Evolutionary conservation across 169 alveolate species (phyloP).

Genomic region (Theileria luwenshuni): DNA sequence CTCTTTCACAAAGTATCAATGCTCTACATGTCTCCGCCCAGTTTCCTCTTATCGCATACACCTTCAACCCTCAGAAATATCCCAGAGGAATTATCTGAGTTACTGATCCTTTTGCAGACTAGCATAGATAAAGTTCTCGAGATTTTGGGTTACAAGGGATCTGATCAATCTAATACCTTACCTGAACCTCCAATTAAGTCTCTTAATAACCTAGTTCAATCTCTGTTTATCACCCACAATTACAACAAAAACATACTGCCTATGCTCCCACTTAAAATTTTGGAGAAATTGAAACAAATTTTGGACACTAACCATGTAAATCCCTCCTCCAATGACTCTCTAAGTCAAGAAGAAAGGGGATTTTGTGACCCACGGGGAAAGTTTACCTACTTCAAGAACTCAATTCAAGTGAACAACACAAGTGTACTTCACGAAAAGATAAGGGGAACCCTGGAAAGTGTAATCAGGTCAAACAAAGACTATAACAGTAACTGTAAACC

Average conservation of each 20-base stretch:
- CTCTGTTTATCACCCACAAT: neutral
- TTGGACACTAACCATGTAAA: neutral
- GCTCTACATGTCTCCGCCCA: conserved; percentile 26
- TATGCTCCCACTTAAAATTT: neutral
- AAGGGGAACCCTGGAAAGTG: neutral
- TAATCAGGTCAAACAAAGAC: neutral
- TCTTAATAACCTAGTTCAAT: conserved; percentile 6
- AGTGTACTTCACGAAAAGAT: neutral
- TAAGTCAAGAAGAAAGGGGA: neutral
- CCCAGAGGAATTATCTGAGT: conserved; percentile 8
- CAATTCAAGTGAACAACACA: conserved; percentile 5
- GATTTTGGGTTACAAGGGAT: neutral
- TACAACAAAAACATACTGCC: neutral
- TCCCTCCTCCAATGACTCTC: neutral
- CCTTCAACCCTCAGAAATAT: neutral
- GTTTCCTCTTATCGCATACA: neutral
- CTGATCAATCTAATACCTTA: neutral
- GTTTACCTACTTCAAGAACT: neutral
- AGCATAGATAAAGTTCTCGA: conserved; percentile 4
- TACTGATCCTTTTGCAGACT: conserved; percentile 15
- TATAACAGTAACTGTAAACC: neutral
- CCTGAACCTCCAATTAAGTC: conserved; percentile 4
- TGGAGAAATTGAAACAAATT: neutral
- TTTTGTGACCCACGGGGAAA: neutral
- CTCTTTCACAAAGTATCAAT: conserved; percentile 40